phyloP scores from a whole-genome alignment of 2,329 filamentous ascomycete genomes.

The Aspergillus texensis region DNA sequence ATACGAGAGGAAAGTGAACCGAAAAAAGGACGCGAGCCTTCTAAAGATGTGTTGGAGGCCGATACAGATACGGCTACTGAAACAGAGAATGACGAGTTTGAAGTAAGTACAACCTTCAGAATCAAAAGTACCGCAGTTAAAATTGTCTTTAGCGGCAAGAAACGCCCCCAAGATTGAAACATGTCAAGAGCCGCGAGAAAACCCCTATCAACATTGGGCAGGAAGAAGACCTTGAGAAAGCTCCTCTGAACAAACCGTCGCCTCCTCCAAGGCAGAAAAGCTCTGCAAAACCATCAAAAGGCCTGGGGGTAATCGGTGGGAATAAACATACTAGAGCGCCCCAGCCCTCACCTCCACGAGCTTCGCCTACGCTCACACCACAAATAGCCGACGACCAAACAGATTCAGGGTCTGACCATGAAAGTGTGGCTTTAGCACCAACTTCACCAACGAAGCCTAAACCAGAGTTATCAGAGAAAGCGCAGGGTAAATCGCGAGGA shows the following conservation, averaged over 20 bases:
- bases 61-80: conserved; percentile 28
- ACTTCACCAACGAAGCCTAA: conserved; percentile 4
- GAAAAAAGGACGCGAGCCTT: not conserved
- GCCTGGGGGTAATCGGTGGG: conserved; percentile 29
- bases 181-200: conserved; percentile 11
- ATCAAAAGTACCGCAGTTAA: not conserved
- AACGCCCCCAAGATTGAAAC: conserved; percentile 35
- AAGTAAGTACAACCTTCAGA: conserved; percentile 31
- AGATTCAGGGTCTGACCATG: conserved; percentile 9
- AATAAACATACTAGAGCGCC: conserved; percentile 14
- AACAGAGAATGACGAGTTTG: conserved; percentile 40
- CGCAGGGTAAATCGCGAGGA: conserved; percentile 18
- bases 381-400: conserved; percentile 1
- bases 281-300: conserved; percentile 12
- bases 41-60: conserved; percentile 10
- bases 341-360: conserved; percentile 1
- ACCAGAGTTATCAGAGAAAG: conserved; percentile 11
- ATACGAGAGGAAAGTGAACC: conserved; percentile 4
- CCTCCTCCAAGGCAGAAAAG: conserved; percentile 10
- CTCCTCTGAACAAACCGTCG: not conserved
- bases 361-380: not conserved
- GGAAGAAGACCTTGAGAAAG: conserved; percentile 12
- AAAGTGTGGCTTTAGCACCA: not conserved
- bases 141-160: conserved; percentile 36
- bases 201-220: conserved; percentile 1